These are phyloP conservation scores for Ceriops tagal DNA, from an alignment of 345 rosid genomes.

Conservation along the genomic window DNA sequence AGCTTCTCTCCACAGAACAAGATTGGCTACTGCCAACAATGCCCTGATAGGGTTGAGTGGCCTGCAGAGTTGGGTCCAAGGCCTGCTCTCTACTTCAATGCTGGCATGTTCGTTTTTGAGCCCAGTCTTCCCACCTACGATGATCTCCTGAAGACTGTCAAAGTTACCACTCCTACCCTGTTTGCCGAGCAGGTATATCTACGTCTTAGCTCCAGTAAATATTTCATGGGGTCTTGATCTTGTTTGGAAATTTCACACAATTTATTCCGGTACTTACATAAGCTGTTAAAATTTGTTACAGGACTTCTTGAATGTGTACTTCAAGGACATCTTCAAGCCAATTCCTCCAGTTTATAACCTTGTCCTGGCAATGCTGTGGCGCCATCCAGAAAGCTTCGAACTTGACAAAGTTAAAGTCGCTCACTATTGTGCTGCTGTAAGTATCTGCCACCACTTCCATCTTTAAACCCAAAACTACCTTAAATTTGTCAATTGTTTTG, in stretches of 20 bases:
- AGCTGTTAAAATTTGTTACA: constrained; percentile 11
- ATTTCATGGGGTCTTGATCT: no score
- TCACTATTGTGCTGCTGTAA: constrained; percentile 86
- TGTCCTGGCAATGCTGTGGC: constrained; percentile 77
- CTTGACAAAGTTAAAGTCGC: constrained; percentile 59
- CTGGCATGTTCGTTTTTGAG: constrained; percentile 77
- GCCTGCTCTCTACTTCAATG: constrained; percentile 73
- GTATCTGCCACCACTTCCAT: constrained; percentile 10
- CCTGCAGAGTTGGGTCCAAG: constrained; percentile 59
- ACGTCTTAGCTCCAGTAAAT: not conserved
- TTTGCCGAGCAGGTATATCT: constrained; percentile 67
- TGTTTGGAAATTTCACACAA: not conserved
- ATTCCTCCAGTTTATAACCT: constrained; percentile 60
- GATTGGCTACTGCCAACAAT: constrained; percentile 78
- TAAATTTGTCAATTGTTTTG: not conserved
- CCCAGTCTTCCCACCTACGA: constrained; percentile 50
- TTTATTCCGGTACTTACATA: not conserved
- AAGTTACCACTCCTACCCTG: constrained; percentile 55
- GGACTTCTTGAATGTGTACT: constrained; percentile 77
- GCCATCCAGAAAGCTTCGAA: constrained; percentile 67
- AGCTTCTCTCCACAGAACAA: constrained; percentile 53
- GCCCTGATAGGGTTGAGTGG: constrained; percentile 59
- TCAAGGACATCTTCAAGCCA: constrained; percentile 60
- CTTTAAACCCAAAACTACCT: no score
- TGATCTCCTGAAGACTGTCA: constrained; percentile 44